Evolutionary conservation across 306 rosid species (phyloP), one percentile per base, ranked within the genome.

Genomic region (Sechiopsis laciniata): DNA sequence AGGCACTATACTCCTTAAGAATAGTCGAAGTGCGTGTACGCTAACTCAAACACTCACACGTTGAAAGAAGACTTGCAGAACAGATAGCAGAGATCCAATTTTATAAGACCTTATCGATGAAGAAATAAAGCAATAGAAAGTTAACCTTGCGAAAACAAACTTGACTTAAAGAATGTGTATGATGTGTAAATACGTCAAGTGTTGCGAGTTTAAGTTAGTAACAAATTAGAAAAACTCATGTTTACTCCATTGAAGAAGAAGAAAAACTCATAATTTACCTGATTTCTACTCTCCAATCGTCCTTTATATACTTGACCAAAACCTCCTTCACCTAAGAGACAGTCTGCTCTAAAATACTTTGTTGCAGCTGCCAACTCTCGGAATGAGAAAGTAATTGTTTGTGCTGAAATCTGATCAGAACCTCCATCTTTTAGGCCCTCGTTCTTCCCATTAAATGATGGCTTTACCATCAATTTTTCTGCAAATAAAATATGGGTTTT

Each of bases 231-330:
- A 8, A 13, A 70, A 11, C 53, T 70, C 60, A 70, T 9, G 60
- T 51, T 70, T 26, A 51, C 59, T 52, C 60, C 60, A 9, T 15
- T 52, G 26, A 52, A 22, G 12, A 42, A 42, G 2, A 42, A 42
- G n/a, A 42, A 42, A 42, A 42, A 40, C 46, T 40, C 37, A 40
- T 5, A 40, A 40, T 6, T 40, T 40, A 40, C 46, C 46, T 40
- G 42, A 37, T 37, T 37, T 37, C 7, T 75, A 75, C 86, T 82
- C 74, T 85, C 88, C 77, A 85, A 71, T 42, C 82, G 76, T 71
- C 88, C 88, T 80, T 80, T 85, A 76, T 85, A 85, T 62, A 85
- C 88, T 76, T 79, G 83, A 71, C 88, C 88, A 69, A 85, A 85
- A 77, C 88, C 88, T 55, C 88, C 86, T 82, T 85, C 88, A 13